Evolutionary conservation across 2,329 filamentous ascomycete species (phyloP).

Genomic region (Botrytis hyacinthi): DNA sequence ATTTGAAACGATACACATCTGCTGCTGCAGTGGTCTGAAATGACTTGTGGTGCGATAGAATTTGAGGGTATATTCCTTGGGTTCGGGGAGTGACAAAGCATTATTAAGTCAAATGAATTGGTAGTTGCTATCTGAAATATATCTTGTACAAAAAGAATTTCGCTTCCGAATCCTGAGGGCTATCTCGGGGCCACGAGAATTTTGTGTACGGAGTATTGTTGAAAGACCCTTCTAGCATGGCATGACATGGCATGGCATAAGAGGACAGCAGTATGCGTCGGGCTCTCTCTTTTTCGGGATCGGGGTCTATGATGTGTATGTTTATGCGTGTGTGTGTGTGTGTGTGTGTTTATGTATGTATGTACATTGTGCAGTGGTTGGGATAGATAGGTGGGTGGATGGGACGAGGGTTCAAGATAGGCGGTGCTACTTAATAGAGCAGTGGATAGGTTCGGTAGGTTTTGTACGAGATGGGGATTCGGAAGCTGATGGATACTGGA

Average conservation of each 20-base stretch:
- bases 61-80: background rate
- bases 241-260: background rate
- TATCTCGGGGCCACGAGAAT: background rate
- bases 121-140: background rate
- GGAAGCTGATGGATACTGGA: background rate
- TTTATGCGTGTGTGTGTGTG: background rate
- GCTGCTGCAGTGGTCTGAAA: background rate
- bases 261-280: background rate
- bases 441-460: background rate
- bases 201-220: background rate
- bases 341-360: background rate
- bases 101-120: background rate
- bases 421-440: background rate
- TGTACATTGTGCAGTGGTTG: background rate
- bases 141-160: background rate
- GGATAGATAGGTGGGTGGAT: background rate
- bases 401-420: no score
- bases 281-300: background rate
- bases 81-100: background rate
- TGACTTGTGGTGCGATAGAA: background rate
- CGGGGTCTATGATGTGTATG: background rate
- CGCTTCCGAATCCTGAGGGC: background rate
- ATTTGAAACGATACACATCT: background rate
- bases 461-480: background rate
- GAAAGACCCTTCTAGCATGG: conserved; percentile 2